Evolutionary conservation across 2,329 filamentous ascomycete species (phyloP), one percentile per base, ranked within the genome.

Genomic region (Phialophora macrospora): DNA sequence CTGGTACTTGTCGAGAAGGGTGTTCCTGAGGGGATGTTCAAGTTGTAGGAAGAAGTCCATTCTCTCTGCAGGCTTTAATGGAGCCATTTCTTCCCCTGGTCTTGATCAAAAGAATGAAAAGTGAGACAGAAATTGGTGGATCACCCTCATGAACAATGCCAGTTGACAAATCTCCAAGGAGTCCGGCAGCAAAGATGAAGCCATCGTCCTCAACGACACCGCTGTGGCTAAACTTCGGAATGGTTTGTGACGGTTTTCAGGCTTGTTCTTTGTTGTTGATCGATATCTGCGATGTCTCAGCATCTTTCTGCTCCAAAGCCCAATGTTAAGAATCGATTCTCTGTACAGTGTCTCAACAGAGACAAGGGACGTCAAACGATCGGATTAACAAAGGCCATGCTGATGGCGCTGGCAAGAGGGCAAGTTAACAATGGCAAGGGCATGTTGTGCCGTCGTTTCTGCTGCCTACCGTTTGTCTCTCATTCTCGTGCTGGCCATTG

Each of bases 161-260:
- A 49, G 3, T 9, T 51, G 48, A 51, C 22, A 51, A 51, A 22
- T 28, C 17, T 2, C 8, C 26, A 28, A 51, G 14, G 48, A 51
- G 48, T 51, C 48, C 48, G 48, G 24, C 48, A 51, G 48, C 9
- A 51, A 26, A 28, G 48, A 24, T 2, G 9, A 12, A 28, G 24
- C 22, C 48, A 51, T 28, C 48, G 48, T 52, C 11, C 6, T 11
- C 24, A 30, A 22, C 5, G 24, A 8, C 24, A 55, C 28, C 52
- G 24, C 22, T 3, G n/a, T 11, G 52, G 52, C 17, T 30, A n/a
- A 55, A 55, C 28, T 11, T 55, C n/a, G n/a, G 28, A 22, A 7
- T 17, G 28, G 52, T 55, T 28, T 30, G 51, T 55, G 52, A 55
- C 30, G 51, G 30, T 54, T 30, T 8, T 17, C 51, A 55, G 28